These are phyloP conservation scores for Fusarium torreyae DNA, from an alignment of 2,329 filamentous ascomycete genomes.

Conservation along the genomic window DNA sequence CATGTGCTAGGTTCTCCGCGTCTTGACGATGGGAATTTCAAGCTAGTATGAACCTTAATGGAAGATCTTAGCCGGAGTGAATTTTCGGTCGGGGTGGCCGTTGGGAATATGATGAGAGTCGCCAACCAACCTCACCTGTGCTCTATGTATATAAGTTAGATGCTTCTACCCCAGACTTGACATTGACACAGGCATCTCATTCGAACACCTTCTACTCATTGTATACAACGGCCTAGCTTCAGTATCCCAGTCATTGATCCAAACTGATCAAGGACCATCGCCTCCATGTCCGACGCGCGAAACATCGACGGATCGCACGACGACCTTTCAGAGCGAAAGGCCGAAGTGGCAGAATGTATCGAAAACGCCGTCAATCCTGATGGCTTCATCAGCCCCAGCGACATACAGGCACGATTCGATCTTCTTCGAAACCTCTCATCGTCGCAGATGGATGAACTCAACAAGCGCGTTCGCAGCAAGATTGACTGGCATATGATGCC, in stretches of 20 bases:
- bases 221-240: background rate
- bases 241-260: background rate
- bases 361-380: slow-evolving; percentile 6
- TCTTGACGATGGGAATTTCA: slow-evolving; percentile 5
- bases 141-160: slow-evolving; percentile 11
- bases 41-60: slow-evolving; percentile 10
- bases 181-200: slow-evolving; percentile 1
- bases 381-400: slow-evolving; percentile 31
- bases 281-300: slow-evolving; percentile 19
- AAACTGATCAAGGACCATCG: background rate
- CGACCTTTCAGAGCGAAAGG: slow-evolving; percentile 20
- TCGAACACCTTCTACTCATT: background rate
- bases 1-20: slow-evolving; percentile 8
- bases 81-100: background rate
- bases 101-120: background rate
- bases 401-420: slow-evolving; percentile 47
- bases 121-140: slow-evolving; percentile 1
- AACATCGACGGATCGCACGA: slow-evolving; percentile 13
- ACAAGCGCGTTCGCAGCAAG: slow-evolving; percentile 50
- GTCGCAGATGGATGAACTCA: slow-evolving; percentile 45
- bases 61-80: background rate
- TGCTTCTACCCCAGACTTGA: slow-evolving; percentile 10
- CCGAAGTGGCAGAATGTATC: slow-evolving; percentile 10
- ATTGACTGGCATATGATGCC: slow-evolving; percentile 52
- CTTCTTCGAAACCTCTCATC: slow-evolving; percentile 42